Conservation (phyloP, 345 rosid species). For the Jatropha curcas region DNA sequence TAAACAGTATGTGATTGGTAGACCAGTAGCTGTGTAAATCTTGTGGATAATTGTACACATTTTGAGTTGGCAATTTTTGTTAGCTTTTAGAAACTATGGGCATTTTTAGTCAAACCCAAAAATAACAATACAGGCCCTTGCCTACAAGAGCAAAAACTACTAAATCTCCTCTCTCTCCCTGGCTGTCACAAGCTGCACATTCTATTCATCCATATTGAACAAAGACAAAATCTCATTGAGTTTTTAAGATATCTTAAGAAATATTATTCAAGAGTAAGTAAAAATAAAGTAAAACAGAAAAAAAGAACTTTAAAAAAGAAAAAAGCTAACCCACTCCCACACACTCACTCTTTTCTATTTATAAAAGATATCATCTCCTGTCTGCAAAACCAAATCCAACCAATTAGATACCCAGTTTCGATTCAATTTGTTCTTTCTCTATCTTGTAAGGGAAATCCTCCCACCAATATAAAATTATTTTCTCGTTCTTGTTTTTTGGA, state of each 20-base stretch:
- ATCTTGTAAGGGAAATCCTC: not conserved
- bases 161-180: constrained; percentile 7
- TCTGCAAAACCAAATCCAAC: constrained; percentile 39
- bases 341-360: constrained; percentile 1
- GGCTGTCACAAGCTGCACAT: constrained; percentile 44
- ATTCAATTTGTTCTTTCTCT: constrained; percentile 8
- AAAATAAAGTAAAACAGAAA: too few relatives aligned
- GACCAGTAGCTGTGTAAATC: constrained; percentile 21
- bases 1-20: too few relatives aligned
- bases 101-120: constrained; percentile 32
- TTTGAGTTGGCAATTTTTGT: not conserved
- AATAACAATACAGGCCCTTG: not conserved
- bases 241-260: constrained; percentile 27
- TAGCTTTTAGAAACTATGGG: constrained; percentile 28
- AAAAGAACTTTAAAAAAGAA: too few relatives aligned
- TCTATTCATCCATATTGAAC: constrained; percentile 33
- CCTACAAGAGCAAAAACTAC: constrained; percentile 18
- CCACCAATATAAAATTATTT: not conserved
- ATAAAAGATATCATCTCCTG: constrained; percentile 42
- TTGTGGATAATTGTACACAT: constrained; percentile 20
- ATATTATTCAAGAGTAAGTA: too few relatives aligned
- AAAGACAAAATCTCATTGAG: constrained; percentile 47
- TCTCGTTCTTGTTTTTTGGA: constrained; percentile 20
- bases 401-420: constrained; percentile 28
- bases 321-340: too few relatives aligned